These are phyloP conservation scores for Pseudogymnoascus sp. DNA, from an alignment of 2,329 filamentous ascomycete genomes.

Conservation along the genomic window DNA sequence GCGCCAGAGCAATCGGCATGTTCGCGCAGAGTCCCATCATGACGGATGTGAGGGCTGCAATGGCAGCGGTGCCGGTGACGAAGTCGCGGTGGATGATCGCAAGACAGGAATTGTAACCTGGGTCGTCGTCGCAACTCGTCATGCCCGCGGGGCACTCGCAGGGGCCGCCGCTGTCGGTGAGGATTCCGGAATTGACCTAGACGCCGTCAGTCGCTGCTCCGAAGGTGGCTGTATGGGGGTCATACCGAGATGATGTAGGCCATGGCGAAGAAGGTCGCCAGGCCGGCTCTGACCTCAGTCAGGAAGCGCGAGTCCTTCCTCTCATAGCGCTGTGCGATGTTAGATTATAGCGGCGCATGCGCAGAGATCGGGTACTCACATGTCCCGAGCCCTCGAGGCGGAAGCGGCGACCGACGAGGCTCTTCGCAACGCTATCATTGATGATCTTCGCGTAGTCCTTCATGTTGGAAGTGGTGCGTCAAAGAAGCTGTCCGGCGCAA, in stretches of 20 bases:
- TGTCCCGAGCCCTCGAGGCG: conserved; percentile 75
- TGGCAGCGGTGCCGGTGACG: conserved; percentile 78
- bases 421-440: conserved; percentile 55
- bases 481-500: background rate
- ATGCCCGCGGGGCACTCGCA: conserved; percentile 62
- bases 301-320: conserved; percentile 64
- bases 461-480: background rate
- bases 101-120: conserved; percentile 56
- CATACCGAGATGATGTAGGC: conserved; percentile 60
- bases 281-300: conserved; percentile 74
- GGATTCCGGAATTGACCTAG: conserved; percentile 46
- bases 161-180: conserved; percentile 60
- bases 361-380: conserved; percentile 44
- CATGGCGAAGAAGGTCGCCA: conserved; percentile 66
- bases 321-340: conserved; percentile 23
- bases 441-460: conserved; percentile 28
- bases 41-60: conserved; percentile 71
- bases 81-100: conserved; percentile 54
- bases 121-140: conserved; percentile 45
- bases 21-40: conserved; percentile 79
- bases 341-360: conserved; percentile 10
- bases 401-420: conserved; percentile 65
- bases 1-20: conserved; percentile 61
- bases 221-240: background rate
- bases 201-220: conserved; percentile 37